phyloP scores from a whole-genome alignment of 2,329 filamentous ascomycete species.

The Penicillium nordicum region DNA sequence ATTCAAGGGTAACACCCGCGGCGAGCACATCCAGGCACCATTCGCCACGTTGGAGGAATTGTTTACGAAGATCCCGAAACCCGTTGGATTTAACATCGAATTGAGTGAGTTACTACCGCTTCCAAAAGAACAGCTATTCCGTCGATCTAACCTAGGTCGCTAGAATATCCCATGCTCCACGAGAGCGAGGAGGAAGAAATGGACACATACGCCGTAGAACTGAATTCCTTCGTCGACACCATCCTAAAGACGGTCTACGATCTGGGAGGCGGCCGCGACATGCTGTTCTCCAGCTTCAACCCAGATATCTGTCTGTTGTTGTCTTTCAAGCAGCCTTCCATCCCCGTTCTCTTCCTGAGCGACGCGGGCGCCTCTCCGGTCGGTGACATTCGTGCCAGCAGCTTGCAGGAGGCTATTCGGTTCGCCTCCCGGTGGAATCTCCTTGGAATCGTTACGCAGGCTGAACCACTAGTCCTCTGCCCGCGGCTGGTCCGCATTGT shows the following conservation, averaged over 20 bases:
- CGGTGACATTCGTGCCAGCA: constrained; percentile 84
- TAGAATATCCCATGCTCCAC: constrained; percentile 91
- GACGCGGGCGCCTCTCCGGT: constrained; percentile 80
- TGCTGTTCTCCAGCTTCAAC: constrained; percentile 97
- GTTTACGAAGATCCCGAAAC: constrained; percentile 76
- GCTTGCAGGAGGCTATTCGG: constrained; percentile 89
- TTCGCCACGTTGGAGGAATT: constrained; percentile 95
- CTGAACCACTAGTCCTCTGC: constrained; percentile 82
- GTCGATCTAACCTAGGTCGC: constrained; percentile 28
- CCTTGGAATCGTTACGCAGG: constrained; percentile 84
- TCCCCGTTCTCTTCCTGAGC: constrained; percentile 90
- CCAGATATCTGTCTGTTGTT: constrained; percentile 92
- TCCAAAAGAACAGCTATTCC: constrained; percentile 23
- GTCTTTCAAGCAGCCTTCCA: constrained; percentile 95
- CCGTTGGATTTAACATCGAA: constrained; percentile 95
- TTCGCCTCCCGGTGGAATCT: constrained; percentile 95
- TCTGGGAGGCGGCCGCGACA: constrained; percentile 73
- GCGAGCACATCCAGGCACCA: constrained; percentile 90
- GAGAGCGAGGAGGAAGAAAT: constrained; percentile 94
- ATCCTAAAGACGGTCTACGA: constrained; percentile 89
- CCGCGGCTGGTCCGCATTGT: constrained; percentile 87
- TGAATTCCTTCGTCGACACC: constrained; percentile 95
- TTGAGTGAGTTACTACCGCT: constrained; percentile 58
- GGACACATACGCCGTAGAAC: constrained; percentile 92
- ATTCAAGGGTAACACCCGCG: constrained; percentile 91